These are phyloP conservation scores for Mycogone perniciosa DNA, from an alignment of 2,329 filamentous ascomycete species.

Conservation along the genomic window DNA sequence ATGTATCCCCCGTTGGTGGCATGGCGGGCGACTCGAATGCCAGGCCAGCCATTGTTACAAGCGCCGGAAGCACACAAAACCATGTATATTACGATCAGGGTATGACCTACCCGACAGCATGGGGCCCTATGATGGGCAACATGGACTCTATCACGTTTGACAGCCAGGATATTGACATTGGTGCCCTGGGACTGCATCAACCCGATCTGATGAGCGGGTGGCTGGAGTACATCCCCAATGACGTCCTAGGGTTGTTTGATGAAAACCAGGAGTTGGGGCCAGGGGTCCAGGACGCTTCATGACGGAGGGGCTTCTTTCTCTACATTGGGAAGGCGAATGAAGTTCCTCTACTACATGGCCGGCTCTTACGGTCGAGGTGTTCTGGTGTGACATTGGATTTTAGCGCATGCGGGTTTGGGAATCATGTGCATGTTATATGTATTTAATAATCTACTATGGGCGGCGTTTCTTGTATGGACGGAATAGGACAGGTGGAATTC, in stretches of 20 bases:
- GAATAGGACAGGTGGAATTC: too few species aligned
- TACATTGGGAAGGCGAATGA: neutral
- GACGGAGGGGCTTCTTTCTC: neutral
- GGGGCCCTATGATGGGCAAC: slow-evolving; percentile 27
- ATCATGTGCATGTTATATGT: neutral
- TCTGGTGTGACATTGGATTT: neutral
- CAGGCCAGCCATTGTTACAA: slow-evolving; percentile 14
- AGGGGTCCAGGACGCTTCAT: slow-evolving; percentile 1
- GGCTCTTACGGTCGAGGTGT: neutral
- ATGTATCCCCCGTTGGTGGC: slow-evolving; percentile 36
- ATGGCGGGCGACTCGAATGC: slow-evolving; percentile 29
- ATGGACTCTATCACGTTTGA: slow-evolving; percentile 62
- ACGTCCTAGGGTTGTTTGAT: slow-evolving; percentile 53
- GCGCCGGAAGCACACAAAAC: slow-evolving; percentile 4
- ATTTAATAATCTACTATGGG: neutral
- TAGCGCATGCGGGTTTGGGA: neutral
- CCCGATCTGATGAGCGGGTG: slow-evolving; percentile 64
- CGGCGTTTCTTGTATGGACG: neutral
- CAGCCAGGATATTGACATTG: slow-evolving; percentile 72
- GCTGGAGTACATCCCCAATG: slow-evolving; percentile 66
- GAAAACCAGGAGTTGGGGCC: slow-evolving; percentile 28
- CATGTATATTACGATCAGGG: slow-evolving; percentile 24
- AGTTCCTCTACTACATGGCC: too few species aligned
- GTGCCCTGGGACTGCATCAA: slow-evolving; percentile 48
- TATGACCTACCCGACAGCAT: slow-evolving; percentile 25